phyloP scores from a whole-genome alignment of 2,329 filamentous ascomycete species.

The Colletotrichum aenigma region DNA sequence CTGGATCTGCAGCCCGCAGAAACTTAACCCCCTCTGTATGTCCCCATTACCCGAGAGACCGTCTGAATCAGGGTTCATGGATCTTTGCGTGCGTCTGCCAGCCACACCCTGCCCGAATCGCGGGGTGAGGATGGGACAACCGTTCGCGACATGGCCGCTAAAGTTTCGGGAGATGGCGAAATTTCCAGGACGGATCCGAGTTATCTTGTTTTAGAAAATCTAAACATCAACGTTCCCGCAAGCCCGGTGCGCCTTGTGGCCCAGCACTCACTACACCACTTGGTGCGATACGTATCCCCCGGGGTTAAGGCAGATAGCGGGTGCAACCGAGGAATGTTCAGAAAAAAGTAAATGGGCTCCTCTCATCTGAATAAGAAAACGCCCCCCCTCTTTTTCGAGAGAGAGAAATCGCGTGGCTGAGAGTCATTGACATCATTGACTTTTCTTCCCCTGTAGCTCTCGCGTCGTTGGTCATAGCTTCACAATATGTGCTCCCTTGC shows the following conservation, averaged over 20 bases:
- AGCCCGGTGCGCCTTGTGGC: neutral
- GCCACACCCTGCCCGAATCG: neutral
- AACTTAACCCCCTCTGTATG: neutral
- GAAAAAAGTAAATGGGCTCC: neutral
- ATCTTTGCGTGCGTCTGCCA: neutral
- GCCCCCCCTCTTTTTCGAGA: neutral
- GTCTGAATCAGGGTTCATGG: conserved; percentile 13
- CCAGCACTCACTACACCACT: neutral
- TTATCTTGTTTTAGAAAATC: neutral
- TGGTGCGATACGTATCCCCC: neutral
- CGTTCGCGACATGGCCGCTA: neutral
- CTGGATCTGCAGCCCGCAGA: neutral
- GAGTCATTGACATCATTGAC: conserved; percentile 31
- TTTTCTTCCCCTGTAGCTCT: conserved; percentile 39
- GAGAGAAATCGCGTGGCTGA: neutral
- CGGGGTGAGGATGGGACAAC: neutral
- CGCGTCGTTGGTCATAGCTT: neutral
- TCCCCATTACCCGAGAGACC: neutral
- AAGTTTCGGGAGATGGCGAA: neutral
- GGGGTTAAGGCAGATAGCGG: neutral
- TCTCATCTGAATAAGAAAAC: neutral
- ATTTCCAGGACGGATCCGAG: neutral
- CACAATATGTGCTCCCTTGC: neutral
- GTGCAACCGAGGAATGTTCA: neutral
- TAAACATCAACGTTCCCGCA: neutral